Evolutionary conservation across 257 asterid species (phyloP).

Genomic region (Asclepias syriaca): DNA sequence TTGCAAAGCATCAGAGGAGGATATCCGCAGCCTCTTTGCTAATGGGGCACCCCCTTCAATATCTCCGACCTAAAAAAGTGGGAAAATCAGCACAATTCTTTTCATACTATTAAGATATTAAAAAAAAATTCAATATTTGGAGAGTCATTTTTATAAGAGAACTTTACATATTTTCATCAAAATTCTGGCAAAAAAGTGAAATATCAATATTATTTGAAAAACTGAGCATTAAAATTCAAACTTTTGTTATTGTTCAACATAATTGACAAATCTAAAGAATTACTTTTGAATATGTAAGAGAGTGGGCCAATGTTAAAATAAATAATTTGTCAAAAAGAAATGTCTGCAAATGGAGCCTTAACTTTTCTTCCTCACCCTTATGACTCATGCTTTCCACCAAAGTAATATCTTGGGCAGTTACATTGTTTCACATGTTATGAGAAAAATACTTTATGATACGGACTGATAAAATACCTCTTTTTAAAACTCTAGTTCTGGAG

Average conservation of each 20-base stretch:
- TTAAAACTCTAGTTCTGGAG: not conserved
- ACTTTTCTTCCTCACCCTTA: not conserved
- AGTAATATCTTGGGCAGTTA: not conserved
- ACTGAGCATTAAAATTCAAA: too few species aligned
- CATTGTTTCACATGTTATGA: not conserved
- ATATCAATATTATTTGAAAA: too few species aligned
- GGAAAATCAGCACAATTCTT: not conserved
- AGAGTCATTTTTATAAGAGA: too few species aligned
- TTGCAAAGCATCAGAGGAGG: conserved; percentile 82
- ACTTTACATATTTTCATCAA: too few species aligned
- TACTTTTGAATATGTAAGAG: too few species aligned
- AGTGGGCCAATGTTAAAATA: too few species aligned
- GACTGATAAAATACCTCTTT: not conserved
- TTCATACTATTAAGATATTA: not conserved
- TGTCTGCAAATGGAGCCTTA: not conserved
- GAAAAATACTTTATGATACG: not conserved
- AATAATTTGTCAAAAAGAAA: too few species aligned
- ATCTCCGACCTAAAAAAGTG: conserved; percentile 71
- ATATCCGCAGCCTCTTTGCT: conserved; percentile 69
- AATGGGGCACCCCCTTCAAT: conserved; percentile 74
- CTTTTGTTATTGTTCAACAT: too few species aligned
- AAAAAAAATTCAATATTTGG: not conserved
- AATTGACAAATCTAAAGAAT: too few species aligned
- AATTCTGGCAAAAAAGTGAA: too few species aligned
- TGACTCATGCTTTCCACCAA: not conserved